Evolutionary conservation across 2,329 filamentous ascomycete genomes (phyloP).

Genomic region (Harringtonia aguacate): DNA sequence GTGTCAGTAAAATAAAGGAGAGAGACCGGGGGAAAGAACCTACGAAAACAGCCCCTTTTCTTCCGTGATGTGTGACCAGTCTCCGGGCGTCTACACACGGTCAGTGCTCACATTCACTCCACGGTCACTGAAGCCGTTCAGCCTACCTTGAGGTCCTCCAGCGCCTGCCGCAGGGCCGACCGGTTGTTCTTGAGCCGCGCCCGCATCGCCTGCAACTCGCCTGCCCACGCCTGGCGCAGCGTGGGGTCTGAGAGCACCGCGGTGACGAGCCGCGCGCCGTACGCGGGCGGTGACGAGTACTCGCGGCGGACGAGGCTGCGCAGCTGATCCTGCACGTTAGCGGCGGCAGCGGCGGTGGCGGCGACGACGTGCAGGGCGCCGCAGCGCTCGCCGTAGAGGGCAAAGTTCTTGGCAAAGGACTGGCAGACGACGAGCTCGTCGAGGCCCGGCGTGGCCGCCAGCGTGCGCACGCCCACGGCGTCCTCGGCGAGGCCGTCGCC

Average conservation of each 20-base stretch:
- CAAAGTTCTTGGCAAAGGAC: slow-evolving; percentile 29
- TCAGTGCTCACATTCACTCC: no score
- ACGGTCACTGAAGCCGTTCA: no score
- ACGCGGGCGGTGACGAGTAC: slow-evolving; percentile 18
- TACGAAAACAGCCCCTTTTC: slow-evolving; percentile 3
- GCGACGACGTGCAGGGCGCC: slow-evolving; percentile 21
- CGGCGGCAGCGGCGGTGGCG: not conserved
- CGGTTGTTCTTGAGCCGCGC: not conserved
- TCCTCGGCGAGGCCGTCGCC: slow-evolving; percentile 22
- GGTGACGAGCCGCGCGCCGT: slow-evolving; percentile 16
- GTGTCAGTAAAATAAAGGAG: not conserved
- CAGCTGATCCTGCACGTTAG: slow-evolving; percentile 17
- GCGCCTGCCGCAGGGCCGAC: no score
- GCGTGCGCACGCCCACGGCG: slow-evolving; percentile 15
- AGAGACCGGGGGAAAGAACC: not conserved
- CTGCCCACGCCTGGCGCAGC: not conserved
- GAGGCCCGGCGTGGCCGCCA: slow-evolving; percentile 12
- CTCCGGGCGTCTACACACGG: not conserved
- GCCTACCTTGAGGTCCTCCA: no score
- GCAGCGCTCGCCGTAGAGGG: slow-evolving; percentile 23
- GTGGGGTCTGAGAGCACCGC: not conserved
- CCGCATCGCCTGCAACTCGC: not conserved
- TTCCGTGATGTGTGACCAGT: not conserved
- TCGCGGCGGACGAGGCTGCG: slow-evolving; percentile 18
- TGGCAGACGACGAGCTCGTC: slow-evolving; percentile 15